These are phyloP conservation scores for Sesbania bispinosa DNA, from an alignment of 306 rosid genomes.

Conservation along the genomic window DNA sequence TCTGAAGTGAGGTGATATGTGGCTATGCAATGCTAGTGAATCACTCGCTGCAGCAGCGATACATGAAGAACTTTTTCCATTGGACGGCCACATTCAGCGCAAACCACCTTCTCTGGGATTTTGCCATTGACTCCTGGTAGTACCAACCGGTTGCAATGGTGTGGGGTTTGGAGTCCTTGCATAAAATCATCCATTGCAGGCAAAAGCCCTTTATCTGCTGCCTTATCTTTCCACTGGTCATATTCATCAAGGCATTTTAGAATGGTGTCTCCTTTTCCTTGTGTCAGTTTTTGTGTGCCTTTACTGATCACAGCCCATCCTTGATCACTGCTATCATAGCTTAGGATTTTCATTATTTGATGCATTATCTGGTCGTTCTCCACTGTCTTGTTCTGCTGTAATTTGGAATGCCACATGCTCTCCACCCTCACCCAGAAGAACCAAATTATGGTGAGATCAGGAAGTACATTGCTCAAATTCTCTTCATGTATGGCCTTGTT, in stretches of 20 bases:
- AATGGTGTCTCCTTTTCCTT: constrained; percentile 31
- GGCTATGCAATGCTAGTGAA: neutral
- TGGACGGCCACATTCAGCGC: constrained; percentile 41
- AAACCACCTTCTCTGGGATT: constrained; percentile 22
- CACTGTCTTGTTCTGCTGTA: constrained; percentile 22
- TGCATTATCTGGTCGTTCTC: constrained; percentile 39
- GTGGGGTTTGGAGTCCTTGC: constrained; percentile 25
- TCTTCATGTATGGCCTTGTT: constrained; percentile 22
- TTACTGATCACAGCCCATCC: constrained; percentile 41
- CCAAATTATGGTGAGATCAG: constrained; percentile 45
- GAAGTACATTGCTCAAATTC: constrained; percentile 33
- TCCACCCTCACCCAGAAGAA: constrained; percentile 70
- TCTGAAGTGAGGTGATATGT: no score
- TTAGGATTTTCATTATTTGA: constrained; percentile 35
- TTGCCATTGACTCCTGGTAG: constrained; percentile 33
- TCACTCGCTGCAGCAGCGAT: constrained; percentile 45
- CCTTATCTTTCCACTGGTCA: constrained; percentile 35
- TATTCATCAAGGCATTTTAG: constrained; percentile 4
- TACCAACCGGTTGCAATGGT: constrained; percentile 37
- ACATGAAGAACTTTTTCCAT: constrained; percentile 49
- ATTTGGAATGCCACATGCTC: constrained; percentile 60
- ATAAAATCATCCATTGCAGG: constrained; percentile 36
- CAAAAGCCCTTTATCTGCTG: constrained; percentile 22
- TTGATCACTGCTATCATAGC: constrained; percentile 33
- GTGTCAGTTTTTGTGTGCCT: constrained; percentile 23